Base-by-base conservation (phyloP, 2,329 filamentous ascomycete species). In the Beauveria bassiana region DNA sequence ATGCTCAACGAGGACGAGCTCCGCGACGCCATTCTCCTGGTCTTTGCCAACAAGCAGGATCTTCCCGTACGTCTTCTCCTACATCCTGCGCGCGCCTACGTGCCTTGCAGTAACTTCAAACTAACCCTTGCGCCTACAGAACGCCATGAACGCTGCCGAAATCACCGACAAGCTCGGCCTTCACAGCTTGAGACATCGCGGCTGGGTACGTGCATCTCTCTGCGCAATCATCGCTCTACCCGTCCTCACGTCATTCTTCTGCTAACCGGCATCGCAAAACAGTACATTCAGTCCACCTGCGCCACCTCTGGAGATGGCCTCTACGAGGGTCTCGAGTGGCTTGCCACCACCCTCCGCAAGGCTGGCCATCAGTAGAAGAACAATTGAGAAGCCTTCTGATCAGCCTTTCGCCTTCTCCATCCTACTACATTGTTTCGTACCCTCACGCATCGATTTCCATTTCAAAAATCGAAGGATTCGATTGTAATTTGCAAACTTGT, bases 31-130 rank as follows among this genome's bases (percentile, higher is more conserved):
- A 88, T 97, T 71, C 86, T 99, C 70, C 82, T 99, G 72, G 93
- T 99, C 73, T 99, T 99, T 74, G 95, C 95, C 80, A 99, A 99
- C 88, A 99, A 99, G 86, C 95, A 99, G 85, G 95, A 99, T 93
- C 82, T 98, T 78, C 89, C 89, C 71, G 95, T 97, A 83, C 77
- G 92, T 84, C 64, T 62, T 31, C 38, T 53, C 10, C n/a, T 59
- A 43, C 61, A 50, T 56, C 53, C 45, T 20, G 57, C 18, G 20
- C 51, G 42, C 45, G 51, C 47, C 55, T 47, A 43, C 53, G 61
- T 52, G 58, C 38, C n/a, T 45, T 58, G 46, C 31, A 40, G 28
- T 34, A 45, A 47, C n/a, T 51, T 58, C 49, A 63, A 38, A 54
- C 67, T 70, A 62, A 71, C 64, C 18, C 56, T 47, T 38, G 45